Evolutionary conservation across 139 green algal genomes (phyloP), one percentile per base, ranked within the genome.

Genomic region (Volvox reticuliferus): DNA sequence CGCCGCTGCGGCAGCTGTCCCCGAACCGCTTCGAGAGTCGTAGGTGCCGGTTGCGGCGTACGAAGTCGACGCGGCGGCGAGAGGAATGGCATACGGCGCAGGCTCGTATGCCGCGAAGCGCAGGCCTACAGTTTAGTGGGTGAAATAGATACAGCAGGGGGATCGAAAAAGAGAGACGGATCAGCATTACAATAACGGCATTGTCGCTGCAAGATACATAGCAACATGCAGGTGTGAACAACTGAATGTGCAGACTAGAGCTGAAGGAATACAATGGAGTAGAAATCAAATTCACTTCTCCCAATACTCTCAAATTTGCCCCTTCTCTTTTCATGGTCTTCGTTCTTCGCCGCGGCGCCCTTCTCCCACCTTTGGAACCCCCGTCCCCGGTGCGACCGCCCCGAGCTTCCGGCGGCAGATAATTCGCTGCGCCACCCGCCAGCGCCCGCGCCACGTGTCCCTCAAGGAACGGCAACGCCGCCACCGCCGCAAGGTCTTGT

Each of bases 371-470:
- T 20, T 87, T 32, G 81, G n/a, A 55, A 12, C 14, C 81, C 28
- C 89, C 92, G 37, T 96, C 94, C n/a, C 87, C 87, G 68, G 21
- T 44, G 24, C 5, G 19, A 86, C 75, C 86, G 24, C 79, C 62
- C 44, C 86, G 26, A 1, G 76, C 83, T 67, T 96, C 91, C 44
- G 89, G 80, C 16, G 93, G 88, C 19, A 97, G 90, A 93, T 98
- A 98, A 14, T 95, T 95, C 20, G 93, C 89, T 6, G 96, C 95
- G 12, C 96, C 96, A 26, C 81, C 67, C 37, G 87, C 81, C 30
- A 93, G 36, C 16, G 93, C 93, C 22, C 90, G 18, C 22, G 55
- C 28, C 33, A 94, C 71, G 32, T 61, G 44, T n/a, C 9, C 12
- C 20, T 92, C 71, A 55, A 78, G 88, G 69, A 76, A 86, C 33